Percentiles rank a stretch among this genome's conserved stretches.
phyloP scores from a whole-genome alignment of 176 grass and related monocot species.

The Calamus simplicifolius region DNA sequence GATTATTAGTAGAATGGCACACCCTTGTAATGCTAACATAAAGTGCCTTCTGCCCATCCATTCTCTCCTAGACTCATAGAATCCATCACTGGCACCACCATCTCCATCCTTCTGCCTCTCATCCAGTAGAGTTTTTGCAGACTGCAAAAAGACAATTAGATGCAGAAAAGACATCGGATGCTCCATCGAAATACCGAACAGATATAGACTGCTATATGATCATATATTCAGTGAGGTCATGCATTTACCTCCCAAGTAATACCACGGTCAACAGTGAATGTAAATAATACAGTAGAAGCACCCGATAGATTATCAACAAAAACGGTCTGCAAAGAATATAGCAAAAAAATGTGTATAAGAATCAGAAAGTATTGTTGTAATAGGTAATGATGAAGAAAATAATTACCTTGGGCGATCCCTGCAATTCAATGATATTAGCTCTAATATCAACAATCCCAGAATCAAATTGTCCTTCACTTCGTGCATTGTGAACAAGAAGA shows the following conservation, averaged over 20 bases:
- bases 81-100: conserved; percentile 58
- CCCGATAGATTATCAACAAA: conserved; percentile 83
- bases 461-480: conserved; percentile 90
- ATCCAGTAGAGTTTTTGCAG: conserved; percentile 60
- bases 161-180: too few species aligned
- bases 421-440: conserved; percentile 83
- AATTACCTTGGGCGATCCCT: conserved; percentile 62
- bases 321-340: conserved; percentile 58
- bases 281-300: conserved; percentile 73
- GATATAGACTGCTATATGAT: too few species aligned
- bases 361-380: conserved; percentile 1
- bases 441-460: conserved; percentile 99
- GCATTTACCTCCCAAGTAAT: conserved; percentile 83
- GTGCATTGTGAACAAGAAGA: conserved; percentile 76
- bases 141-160: conserved; percentile 28
- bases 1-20: conserved; percentile 24
- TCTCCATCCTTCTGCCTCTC: conserved; percentile 43
- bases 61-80: conserved; percentile 97
- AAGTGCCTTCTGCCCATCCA: conserved; percentile 96
- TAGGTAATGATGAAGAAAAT: too few species aligned
- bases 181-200: too few species aligned
- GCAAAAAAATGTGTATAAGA: conserved; percentile 2
- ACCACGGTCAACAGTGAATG: conserved; percentile 81
- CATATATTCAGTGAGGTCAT: neutral
- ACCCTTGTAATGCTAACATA: conserved; percentile 82